Conservation (phyloP, 2,329 filamentous ascomycete species). For the Tolypocladium inflatum region DNA sequence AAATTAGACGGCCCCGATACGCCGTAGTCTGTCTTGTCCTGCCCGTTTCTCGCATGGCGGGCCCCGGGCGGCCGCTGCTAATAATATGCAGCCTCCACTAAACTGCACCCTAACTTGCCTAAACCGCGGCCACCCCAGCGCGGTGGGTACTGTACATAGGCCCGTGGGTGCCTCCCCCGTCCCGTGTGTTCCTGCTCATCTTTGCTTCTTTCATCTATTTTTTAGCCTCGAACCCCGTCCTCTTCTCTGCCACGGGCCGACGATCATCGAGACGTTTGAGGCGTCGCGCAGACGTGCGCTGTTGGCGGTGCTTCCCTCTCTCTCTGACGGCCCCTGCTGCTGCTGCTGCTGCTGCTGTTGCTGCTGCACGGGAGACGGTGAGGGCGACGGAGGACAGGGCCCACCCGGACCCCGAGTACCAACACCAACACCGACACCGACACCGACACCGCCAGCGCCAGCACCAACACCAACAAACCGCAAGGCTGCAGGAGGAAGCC, state of each 20-base stretch:
- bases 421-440: not conserved
- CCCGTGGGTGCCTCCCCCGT: not conserved
- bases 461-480: not conserved
- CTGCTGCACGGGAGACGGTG: not conserved
- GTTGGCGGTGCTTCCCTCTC: not conserved
- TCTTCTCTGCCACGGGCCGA: not conserved
- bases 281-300: not conserved
- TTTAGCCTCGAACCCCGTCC: not conserved
- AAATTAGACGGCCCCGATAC: not conserved
- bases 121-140: not conserved
- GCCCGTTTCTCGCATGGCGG: not conserved
- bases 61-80: not conserved
- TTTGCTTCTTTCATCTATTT: slow-evolving; percentile 9
- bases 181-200: slow-evolving; percentile 3
- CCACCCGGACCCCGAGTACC: not conserved
- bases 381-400: not conserved
- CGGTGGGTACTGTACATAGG: not conserved
- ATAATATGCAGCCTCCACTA: not conserved
- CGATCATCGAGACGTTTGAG: not conserved
- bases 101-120: not conserved
- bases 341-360: not conserved
- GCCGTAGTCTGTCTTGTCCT: not conserved
- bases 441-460: not conserved
- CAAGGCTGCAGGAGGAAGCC: not conserved
- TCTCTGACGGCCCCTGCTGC: not conserved